Evolutionary conservation across 768 basidiomycete species (phyloP).

Genomic region (Suillus occidentalis): DNA sequence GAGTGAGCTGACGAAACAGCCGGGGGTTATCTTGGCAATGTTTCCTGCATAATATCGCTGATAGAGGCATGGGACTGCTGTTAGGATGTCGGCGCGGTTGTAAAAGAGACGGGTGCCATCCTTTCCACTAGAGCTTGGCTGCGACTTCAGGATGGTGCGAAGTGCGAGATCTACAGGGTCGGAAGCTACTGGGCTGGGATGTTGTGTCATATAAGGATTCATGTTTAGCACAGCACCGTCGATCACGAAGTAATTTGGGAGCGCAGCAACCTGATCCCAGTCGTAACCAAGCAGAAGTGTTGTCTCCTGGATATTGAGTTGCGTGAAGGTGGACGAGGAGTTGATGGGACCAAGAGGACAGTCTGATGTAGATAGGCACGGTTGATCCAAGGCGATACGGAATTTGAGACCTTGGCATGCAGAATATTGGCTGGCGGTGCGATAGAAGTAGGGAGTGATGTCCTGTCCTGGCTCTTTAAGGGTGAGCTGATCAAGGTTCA

Average conservation of each 20-base stretch:
- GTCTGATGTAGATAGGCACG: conserved; percentile 58
- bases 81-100: conserved; percentile 61
- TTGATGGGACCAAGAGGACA: conserved; percentile 72
- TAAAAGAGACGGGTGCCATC: conserved; percentile 90
- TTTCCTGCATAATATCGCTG: conserved; percentile 90
- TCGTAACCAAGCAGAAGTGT: conserved; percentile 77
- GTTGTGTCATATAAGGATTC: conserved; percentile 76
- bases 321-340: conserved; percentile 51
- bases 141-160: conserved; percentile 62
- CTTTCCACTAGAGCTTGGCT: conserved; percentile 60
- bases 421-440: conserved; percentile 62
- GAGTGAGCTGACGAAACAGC: conserved; percentile 88
- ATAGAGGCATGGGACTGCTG: conserved; percentile 76
- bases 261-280: conserved; percentile 82
- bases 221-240: conserved; percentile 96
- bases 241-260: conserved; percentile 78
- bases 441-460: conserved; percentile 83
- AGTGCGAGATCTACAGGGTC: conserved; percentile 85
- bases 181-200: conserved; percentile 61
- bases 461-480: conserved; percentile 73
- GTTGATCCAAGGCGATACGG: conserved; percentile 69
- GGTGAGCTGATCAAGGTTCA: conserved; percentile 61
- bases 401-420: conserved; percentile 64
- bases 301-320: conserved; percentile 69
- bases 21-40: conserved; percentile 95